Evolutionary conservation across 1,284 basidiomycete species (phyloP), one percentile per base, ranked within the genome.

Genomic region (Moniliella sp.): DNA sequence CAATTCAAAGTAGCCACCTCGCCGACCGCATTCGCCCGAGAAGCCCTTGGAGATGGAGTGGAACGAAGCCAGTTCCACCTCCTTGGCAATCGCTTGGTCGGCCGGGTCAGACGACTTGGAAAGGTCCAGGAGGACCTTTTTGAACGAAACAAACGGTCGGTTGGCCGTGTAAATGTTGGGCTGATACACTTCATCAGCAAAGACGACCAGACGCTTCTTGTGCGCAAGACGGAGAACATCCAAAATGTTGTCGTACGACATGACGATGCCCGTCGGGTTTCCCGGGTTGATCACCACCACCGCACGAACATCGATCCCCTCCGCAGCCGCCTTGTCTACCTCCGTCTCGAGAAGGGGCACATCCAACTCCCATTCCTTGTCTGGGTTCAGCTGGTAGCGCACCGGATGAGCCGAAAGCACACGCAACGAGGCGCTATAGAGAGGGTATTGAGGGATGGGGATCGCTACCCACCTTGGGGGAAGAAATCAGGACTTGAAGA

Each of bases 381-480:
- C 55, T 57, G 91, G 83, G 42, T 84, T 73, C 21, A 97, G 75
- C 61, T 79, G 74, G 65, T 97, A 97, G 0, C 80, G 78, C 25
- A 94, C 66, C 0, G 81, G 66, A n/a, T 71, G 66, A 13, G 84
- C 84, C 29, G 69, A 67, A 61, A 73, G 74, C 50, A 84, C 75
- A 0, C 86, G 78, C 31, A 97, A 74, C 0, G 84, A 76, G 14
- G 88, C 88, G 27, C 84, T 91, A 65, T 94, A 93, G n/a, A 97
- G 70, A 1, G 88, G 88, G 61, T 97, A 97, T 66, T 97, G 88
- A 1, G 88, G 88, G 43, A 97, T 94, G 15, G 88, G 88, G 54
- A 97, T 94, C 40, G 88, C 69, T 45, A 88, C 71, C 5, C 31
- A 73, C 70, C 14, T 68, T 67, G 5, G 55, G 52, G 3, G 69